Percentiles rank a stretch among this genome's conserved stretches.
These are phyloP conservation scores for Tardiomyces blankii DNA, from an alignment of 1,139 yeast species.

Conservation along the genomic window DNA sequence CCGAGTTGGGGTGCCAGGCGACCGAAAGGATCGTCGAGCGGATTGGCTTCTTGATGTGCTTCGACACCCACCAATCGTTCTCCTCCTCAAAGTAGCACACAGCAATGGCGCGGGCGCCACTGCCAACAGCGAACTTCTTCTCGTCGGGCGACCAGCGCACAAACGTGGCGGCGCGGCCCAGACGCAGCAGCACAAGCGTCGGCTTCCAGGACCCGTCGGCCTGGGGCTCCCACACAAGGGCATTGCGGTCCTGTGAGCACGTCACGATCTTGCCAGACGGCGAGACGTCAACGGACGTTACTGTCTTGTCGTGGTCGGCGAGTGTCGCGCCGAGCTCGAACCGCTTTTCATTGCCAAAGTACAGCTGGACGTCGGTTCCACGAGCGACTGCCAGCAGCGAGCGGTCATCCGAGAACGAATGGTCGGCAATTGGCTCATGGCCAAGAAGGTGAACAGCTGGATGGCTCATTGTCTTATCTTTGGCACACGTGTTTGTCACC, in stretches of 20 bases:
- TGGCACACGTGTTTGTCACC: constrained; percentile 5
- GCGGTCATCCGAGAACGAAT: constrained; percentile 68
- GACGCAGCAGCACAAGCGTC: constrained; percentile 82
- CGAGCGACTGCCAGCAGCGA: constrained; percentile 71
- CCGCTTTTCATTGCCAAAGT: constrained; percentile 30
- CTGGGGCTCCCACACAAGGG: constrained; percentile 86
- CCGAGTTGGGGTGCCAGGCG: constrained; percentile 94
- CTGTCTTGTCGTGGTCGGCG: constrained; percentile 84
- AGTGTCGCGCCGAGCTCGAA: constrained; percentile 48
- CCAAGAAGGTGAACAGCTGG: constrained; percentile 32
- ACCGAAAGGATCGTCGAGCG: constrained; percentile 77
- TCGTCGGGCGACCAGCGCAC: constrained; percentile 95
- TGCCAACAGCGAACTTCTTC: constrained; percentile 90
- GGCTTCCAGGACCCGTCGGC: constrained; percentile 60
- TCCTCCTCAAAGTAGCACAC: constrained; percentile 93
- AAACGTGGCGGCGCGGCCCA: constrained; percentile 87
- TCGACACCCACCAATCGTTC: constrained; percentile 99
- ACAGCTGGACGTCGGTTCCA: constrained; percentile 64
- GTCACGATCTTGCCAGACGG: constrained; percentile 86
- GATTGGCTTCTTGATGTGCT: constrained; percentile 87
- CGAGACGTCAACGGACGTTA: constrained; percentile 90
- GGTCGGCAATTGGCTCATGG: constrained; percentile 81
- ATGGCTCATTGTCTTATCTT: not conserved
- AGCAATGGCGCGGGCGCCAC: constrained; percentile 89
- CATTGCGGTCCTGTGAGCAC: constrained; percentile 96